Conservation (phyloP, 176 grass and related monocot genomes). For the Elaeis guineensis region DNA sequence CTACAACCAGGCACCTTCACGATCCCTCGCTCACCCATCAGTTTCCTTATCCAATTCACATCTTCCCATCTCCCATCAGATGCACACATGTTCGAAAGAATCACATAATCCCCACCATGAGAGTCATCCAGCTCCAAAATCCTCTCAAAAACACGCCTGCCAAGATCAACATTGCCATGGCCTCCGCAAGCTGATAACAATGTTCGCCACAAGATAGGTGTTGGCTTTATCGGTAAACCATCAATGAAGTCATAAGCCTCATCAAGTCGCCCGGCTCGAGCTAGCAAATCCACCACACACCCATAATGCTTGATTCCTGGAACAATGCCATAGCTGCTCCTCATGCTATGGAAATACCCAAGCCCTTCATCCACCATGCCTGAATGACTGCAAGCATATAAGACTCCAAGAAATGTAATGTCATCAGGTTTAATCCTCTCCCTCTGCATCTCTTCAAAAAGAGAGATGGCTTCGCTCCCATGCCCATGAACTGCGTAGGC, state of each 20-base stretch:
- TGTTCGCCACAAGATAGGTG: slow-evolving; percentile 54
- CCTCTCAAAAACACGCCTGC: slow-evolving; percentile 43
- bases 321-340: slow-evolving; percentile 26
- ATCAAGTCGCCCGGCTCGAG: slow-evolving; percentile 49
- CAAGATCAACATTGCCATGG: slow-evolving; percentile 21
- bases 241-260: slow-evolving; percentile 59
- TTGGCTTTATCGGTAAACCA: slow-evolving; percentile 48
- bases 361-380: slow-evolving; percentile 61
- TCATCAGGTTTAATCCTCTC: slow-evolving; percentile 53
- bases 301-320: slow-evolving; percentile 67
- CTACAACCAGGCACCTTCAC: slow-evolving; percentile 73
- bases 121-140: slow-evolving; percentile 71
- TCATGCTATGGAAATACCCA: slow-evolving; percentile 49
- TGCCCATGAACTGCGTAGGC: slow-evolving; percentile 44
- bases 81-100: slow-evolving; percentile 66
- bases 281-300: slow-evolving; percentile 59
- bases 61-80: slow-evolving; percentile 57
- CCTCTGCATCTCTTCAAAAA: slow-evolving; percentile 57
- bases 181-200: slow-evolving; percentile 63
- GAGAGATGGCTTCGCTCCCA: slow-evolving; percentile 37
- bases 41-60: slow-evolving; percentile 50
- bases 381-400: slow-evolving; percentile 69
- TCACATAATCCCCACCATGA: slow-evolving; percentile 68
- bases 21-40: slow-evolving; percentile 55
- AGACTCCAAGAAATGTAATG: slow-evolving; percentile 45